Evolutionary conservation across 768 basidiomycete species (phyloP).

Genomic region (Trametes coccinea): DNA sequence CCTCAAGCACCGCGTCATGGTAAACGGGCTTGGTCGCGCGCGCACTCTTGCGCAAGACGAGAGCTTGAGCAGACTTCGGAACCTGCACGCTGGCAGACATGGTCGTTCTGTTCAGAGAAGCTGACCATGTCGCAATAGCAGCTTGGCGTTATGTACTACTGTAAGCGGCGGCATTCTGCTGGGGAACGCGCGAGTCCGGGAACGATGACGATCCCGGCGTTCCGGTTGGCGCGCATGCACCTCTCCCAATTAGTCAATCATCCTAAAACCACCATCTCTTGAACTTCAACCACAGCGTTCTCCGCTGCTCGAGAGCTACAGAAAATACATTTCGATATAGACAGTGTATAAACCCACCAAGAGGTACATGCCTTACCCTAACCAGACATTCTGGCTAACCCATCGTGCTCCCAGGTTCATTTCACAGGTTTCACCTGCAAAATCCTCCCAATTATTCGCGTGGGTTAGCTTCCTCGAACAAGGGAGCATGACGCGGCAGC

Average conservation of each 20-base stretch:
- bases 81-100: slow-evolving; percentile 5
- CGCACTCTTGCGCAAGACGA: slow-evolving; percentile 34
- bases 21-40: slow-evolving; percentile 43
- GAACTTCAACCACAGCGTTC: neutral
- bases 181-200: neutral
- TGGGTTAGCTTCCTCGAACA: too few species aligned
- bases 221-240: neutral
- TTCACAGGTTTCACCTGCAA: too few species aligned
- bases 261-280: slow-evolving; percentile 1
- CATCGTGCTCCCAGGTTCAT: too few species aligned
- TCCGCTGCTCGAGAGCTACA: neutral
- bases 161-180: neutral
- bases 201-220: neutral
- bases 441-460: too few species aligned
- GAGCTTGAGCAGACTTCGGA: neutral
- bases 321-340: too few species aligned
- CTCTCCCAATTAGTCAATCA: slow-evolving; percentile 12
- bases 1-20: slow-evolving; percentile 57
- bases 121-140: neutral
- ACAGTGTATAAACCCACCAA: too few species aligned
- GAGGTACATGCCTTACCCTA: too few species aligned
- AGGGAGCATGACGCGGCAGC: slow-evolving; percentile 50
- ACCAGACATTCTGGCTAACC: too few species aligned
- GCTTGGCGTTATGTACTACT: neutral
- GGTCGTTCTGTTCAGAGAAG: neutral